A percentile compares a stretch with the other conserved stretches of the same genome.
Conservation (phyloP, 2,329 filamentous ascomycete genomes). For the Aspergillus melleus region DNA sequence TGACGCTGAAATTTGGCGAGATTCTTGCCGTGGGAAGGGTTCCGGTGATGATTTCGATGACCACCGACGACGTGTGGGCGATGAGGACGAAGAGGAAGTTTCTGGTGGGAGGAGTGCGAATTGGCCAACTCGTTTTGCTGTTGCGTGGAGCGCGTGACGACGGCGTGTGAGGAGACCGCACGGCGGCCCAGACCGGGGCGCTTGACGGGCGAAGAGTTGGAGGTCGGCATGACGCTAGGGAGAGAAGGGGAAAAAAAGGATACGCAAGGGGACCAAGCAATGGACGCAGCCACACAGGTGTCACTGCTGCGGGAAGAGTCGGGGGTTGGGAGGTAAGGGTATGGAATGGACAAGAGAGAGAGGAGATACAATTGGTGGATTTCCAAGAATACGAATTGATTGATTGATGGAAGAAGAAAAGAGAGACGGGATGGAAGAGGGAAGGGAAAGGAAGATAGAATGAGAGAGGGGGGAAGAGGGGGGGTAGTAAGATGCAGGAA, state of each 20-base stretch:
- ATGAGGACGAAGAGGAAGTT: constrained; percentile 35
- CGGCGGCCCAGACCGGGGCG: constrained; percentile 42
- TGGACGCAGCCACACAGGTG: not conserved
- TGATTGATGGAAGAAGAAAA: constrained; percentile 9
- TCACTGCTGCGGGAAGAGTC: constrained; percentile 3
- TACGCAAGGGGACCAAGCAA: not conserved
- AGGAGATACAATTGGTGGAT: not conserved
- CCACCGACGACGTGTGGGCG: constrained; percentile 46
- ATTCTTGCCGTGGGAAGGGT: constrained; percentile 46
- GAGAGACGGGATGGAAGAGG: constrained; percentile 1
- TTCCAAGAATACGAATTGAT: not conserved
- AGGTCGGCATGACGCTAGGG: constrained; percentile 24
- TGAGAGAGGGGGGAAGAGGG: not conserved
- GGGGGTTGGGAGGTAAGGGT: not conserved
- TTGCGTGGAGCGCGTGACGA: constrained; percentile 37
- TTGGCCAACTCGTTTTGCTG: constrained; percentile 33
- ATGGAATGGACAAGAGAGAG: not conserved
- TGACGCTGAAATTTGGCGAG: constrained; percentile 44
- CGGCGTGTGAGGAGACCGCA: constrained; percentile 42
- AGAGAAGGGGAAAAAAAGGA: constrained; percentile 2
- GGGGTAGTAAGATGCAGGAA: not conserved
- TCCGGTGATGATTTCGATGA: constrained; percentile 41
- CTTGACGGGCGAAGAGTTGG: constrained; percentile 40
- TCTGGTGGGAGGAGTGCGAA: constrained; percentile 31
- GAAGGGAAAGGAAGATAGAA: not conserved